phyloP scores from a whole-genome alignment of 2,329 filamentous ascomycete species.

The Cladosporium velox region DNA sequence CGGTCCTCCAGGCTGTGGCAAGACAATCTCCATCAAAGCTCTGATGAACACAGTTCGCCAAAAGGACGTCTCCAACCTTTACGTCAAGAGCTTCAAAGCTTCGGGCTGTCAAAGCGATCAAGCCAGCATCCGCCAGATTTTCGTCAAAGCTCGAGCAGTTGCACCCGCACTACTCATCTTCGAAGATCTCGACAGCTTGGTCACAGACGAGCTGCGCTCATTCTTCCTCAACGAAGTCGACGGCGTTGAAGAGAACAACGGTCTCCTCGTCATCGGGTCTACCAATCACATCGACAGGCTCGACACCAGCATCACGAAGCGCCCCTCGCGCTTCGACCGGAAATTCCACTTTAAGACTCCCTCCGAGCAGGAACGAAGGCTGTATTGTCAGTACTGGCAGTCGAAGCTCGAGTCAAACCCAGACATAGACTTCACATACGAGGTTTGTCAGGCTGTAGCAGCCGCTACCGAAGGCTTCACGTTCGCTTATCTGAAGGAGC shows the following conservation, averaged over 20 bases:
- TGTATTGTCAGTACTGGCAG: slow-evolving; percentile 66
- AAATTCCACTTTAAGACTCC: slow-evolving; percentile 63
- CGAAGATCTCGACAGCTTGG: slow-evolving; percentile 70
- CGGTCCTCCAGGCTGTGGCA: slow-evolving; percentile 45
- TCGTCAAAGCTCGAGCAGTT: slow-evolving; percentile 60
- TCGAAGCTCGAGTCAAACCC: slow-evolving; percentile 57
- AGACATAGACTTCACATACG: slow-evolving; percentile 60
- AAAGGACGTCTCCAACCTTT: slow-evolving; percentile 42
- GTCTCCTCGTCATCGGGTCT: slow-evolving; percentile 8
- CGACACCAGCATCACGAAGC: slow-evolving; percentile 63
- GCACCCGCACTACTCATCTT: slow-evolving; percentile 71
- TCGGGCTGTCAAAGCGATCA: background rate
- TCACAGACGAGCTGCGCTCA: slow-evolving; percentile 60
- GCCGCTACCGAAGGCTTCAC: slow-evolving; percentile 63
- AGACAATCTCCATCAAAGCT: slow-evolving; percentile 48
- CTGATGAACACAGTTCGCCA: slow-evolving; percentile 41
- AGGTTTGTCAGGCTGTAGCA: slow-evolving; percentile 59
- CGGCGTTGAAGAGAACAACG: slow-evolving; percentile 56
- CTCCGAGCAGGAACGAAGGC: slow-evolving; percentile 54
- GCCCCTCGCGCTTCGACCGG: slow-evolving; percentile 65
- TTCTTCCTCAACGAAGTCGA: slow-evolving; percentile 76
- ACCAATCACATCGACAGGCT: slow-evolving; percentile 37
- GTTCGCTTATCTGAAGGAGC: slow-evolving; percentile 70
- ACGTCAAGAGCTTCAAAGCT: slow-evolving; percentile 38
- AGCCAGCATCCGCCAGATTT: slow-evolving; percentile 55